These are phyloP conservation scores for Pholiota molesta DNA, from an alignment of 768 basidiomycete genomes.

Conservation along the genomic window DNA sequence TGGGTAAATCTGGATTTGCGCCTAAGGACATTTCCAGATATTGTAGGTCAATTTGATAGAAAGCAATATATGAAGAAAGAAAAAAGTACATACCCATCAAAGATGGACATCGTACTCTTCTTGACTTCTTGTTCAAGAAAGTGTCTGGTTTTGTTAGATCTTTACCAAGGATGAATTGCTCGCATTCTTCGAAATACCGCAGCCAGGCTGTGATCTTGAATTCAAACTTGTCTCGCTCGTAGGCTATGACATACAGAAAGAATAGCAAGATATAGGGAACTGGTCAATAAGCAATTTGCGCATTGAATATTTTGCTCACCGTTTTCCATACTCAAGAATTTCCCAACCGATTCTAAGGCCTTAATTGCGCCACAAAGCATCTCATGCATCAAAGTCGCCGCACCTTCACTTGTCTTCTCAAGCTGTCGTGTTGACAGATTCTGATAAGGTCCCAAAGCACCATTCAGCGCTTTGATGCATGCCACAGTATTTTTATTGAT, in stretches of 20 bases:
- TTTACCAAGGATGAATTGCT: conserved; percentile 14
- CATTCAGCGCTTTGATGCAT: conserved; percentile 16
- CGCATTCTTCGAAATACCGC: conserved; percentile 21
- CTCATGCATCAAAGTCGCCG: conserved; percentile 16
- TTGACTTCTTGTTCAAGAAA: conserved; percentile 14
- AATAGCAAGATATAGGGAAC: neutral
- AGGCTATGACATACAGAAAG: conserved; percentile 2
- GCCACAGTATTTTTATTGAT: conserved; percentile 24
- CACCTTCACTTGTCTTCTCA: conserved; percentile 19
- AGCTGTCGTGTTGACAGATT: conserved; percentile 19
- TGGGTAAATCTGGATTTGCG: conserved; percentile 15
- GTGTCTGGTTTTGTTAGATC: conserved; percentile 9
- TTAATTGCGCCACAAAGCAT: conserved; percentile 21
- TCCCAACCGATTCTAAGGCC: conserved; percentile 16
- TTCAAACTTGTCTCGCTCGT: conserved; percentile 22
- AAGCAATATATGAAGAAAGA: neutral
- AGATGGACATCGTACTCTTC: conserved; percentile 16
- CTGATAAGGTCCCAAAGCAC: conserved; percentile 19
- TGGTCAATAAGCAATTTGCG: neutral
- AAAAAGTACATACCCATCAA: conserved; percentile 16
- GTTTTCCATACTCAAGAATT: conserved; percentile 18
- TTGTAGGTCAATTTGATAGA: neutral
- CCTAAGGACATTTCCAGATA: conserved; percentile 6
- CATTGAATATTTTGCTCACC: conserved; percentile 10
- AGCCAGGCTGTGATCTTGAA: conserved; percentile 23